phyloP scores from a whole-genome alignment of 2,329 filamentous ascomycete species.

The Claviceps digitariae region DNA sequence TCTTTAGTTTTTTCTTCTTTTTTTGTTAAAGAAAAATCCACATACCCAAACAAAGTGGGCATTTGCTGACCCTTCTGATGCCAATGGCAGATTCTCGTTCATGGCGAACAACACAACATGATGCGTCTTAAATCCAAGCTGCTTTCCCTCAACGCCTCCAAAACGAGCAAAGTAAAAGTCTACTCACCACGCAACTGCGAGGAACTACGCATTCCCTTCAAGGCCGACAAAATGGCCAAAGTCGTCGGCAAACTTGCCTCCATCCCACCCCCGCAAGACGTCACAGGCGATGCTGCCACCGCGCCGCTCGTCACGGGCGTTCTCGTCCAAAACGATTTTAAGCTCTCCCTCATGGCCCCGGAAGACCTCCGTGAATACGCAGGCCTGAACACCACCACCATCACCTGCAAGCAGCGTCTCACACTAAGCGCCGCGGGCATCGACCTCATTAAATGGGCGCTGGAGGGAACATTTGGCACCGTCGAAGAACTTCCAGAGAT shows the following conservation, averaged over 20 bases:
- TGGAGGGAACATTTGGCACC: conserved; percentile 86
- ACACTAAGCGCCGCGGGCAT: conserved; percentile 78
- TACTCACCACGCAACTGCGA: conserved; percentile 92
- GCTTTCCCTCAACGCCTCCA: conserved; percentile 76
- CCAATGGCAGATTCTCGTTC: conserved; percentile 65
- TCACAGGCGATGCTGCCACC: conserved; percentile 18
- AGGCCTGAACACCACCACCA: conserved; percentile 89
- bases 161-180: conserved; percentile 73
- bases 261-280: conserved; percentile 50
- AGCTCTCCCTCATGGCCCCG: conserved; percentile 90
- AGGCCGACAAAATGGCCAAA: conserved; percentile 86
- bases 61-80: neutral
- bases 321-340: conserved; percentile 94
- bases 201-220: conserved; percentile 88
- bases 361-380: conserved; percentile 94
- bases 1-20: too few species aligned
- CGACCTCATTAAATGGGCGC: conserved; percentile 83
- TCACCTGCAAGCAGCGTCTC: conserved; percentile 82
- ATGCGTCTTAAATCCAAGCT: conserved; percentile 92
- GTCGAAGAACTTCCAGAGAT: conserved; percentile 56
- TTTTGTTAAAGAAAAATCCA: neutral
- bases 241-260: conserved; percentile 89
- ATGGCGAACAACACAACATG: conserved; percentile 97
- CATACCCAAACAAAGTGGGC: neutral
- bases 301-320: conserved; percentile 66